These are phyloP conservation scores for Leonotis leonurus DNA, from an alignment of 257 asterid species.

Conservation along the genomic window DNA sequence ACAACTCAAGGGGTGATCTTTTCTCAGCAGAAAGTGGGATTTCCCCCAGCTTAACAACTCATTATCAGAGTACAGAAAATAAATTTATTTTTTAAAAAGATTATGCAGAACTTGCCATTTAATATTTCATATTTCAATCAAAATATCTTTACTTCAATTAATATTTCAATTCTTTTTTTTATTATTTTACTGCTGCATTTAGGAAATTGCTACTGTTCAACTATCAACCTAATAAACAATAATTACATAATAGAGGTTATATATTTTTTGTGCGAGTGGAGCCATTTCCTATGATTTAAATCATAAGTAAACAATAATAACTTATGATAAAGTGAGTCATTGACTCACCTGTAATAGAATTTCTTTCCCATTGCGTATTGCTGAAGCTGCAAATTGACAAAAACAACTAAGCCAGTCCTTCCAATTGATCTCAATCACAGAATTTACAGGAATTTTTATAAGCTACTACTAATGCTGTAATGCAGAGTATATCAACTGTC, in stretches of 20 bases:
- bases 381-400: slow-evolving; percentile 47
- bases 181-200: not conserved
- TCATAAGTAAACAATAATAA: not conserved
- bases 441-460: not conserved
- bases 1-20: not conserved
- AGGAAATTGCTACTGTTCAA: not conserved
- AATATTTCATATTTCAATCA: not conserved
- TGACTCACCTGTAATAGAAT: slow-evolving; percentile 74
- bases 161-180: not conserved
- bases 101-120: too few relatives aligned
- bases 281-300: not conserved
- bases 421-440: not conserved
- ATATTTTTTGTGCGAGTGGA: not conserved
- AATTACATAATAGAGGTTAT: not conserved
- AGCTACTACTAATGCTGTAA: too few relatives aligned
- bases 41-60: not conserved
- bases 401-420: slow-evolving; percentile 12
- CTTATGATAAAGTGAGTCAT: slow-evolving; percentile 24
- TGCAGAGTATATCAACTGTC: not conserved
- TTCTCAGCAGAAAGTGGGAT: not conserved
- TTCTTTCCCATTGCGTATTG: slow-evolving; percentile 68
- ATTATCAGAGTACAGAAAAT: too few relatives aligned
- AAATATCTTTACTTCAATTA: not conserved
- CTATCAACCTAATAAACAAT: not conserved
- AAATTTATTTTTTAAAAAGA: too few relatives aligned